Evolutionary conservation across 108 stramenopile species (phyloP).

Genomic region (Aureococcus anophagefferens): DNA sequence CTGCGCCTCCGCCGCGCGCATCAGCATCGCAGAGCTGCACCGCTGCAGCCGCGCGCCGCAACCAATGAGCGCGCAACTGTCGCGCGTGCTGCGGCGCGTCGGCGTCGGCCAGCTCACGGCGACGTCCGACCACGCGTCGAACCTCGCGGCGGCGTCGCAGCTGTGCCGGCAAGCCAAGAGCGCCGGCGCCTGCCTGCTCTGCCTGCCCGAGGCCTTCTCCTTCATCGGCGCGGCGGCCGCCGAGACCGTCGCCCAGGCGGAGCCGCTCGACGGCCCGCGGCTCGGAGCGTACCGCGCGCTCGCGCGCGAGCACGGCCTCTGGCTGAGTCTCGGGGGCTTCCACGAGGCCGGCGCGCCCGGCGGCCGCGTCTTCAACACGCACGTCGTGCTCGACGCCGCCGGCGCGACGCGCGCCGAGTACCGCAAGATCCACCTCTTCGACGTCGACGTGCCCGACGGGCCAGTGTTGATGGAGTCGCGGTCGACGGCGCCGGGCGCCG

Average conservation of each 20-base stretch:
- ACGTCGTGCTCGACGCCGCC: conserved; percentile 67
- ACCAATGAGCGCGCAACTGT: too few species aligned
- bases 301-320: conserved; percentile 23
- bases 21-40: too few species aligned
- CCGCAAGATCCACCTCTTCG: conserved; percentile 91
- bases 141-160: neutral
- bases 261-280: too few species aligned
- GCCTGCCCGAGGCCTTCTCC: conserved; percentile 35
- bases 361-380: conserved; percentile 75
- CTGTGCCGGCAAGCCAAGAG: neutral
- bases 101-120: too few species aligned
- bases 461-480: conserved; percentile 63
- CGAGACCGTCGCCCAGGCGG: conserved; percentile 16
- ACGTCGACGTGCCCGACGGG: conserved; percentile 65
- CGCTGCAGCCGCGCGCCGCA: too few species aligned
- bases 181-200: conserved; percentile 22
- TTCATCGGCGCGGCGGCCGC: conserved; percentile 31
- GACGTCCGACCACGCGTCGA: neutral
- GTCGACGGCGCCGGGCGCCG: conserved; percentile 64
- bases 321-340: conserved; percentile 44
- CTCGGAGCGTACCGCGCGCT: neutral
- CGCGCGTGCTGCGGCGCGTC: too few species aligned
- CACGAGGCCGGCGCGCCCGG: conserved; percentile 22
- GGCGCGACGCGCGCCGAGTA: conserved; percentile 56
- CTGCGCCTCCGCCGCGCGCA: too few species aligned